phyloP scores from a whole-genome alignment of 768 basidiomycete genomes.

The Hericium erinaceus region DNA sequence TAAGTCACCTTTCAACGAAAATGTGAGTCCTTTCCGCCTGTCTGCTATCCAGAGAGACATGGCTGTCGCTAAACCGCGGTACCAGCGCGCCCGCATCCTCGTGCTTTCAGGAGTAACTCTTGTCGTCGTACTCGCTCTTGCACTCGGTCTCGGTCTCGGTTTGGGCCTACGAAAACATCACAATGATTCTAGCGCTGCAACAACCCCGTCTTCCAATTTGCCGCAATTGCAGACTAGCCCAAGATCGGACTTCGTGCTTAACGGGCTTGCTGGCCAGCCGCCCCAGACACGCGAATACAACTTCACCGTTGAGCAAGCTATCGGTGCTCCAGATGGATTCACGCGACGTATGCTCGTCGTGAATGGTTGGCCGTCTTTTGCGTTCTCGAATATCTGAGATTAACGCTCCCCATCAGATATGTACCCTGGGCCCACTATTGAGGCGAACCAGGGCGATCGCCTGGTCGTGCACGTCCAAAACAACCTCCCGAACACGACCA shows the following conservation, averaged over 20 bases:
- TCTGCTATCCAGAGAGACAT: background rate
- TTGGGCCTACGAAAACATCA: conserved; percentile 9
- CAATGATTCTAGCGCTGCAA: background rate
- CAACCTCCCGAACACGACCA: conserved; percentile 23
- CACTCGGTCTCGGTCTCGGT: conserved; percentile 20
- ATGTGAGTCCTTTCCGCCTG: background rate
- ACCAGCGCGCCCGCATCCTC: background rate
- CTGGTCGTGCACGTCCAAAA: conserved; percentile 29
- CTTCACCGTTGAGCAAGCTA: conserved; percentile 32
- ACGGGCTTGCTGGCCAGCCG: conserved; percentile 9
- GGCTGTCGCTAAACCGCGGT: background rate
- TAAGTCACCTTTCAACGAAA: background rate
- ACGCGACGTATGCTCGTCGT: conserved; percentile 36
- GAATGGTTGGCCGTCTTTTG: conserved; percentile 25
- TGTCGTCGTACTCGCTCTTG: conserved; percentile 16
- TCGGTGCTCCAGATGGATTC: conserved; percentile 33
- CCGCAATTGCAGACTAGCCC: background rate
- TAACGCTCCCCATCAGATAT: conserved; percentile 13
- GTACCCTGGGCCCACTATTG: conserved; percentile 30
- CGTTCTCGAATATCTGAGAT: background rate
- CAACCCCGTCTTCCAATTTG: conserved; percentile 1
- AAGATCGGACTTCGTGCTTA: conserved; percentile 10
- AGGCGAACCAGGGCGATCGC: conserved; percentile 28
- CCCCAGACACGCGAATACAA: conserved; percentile 34
- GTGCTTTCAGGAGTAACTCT: background rate